Base-by-base conservation (phyloP, 2,329 filamentous ascomycete species). In the Fusarium caatingaense region DNA sequence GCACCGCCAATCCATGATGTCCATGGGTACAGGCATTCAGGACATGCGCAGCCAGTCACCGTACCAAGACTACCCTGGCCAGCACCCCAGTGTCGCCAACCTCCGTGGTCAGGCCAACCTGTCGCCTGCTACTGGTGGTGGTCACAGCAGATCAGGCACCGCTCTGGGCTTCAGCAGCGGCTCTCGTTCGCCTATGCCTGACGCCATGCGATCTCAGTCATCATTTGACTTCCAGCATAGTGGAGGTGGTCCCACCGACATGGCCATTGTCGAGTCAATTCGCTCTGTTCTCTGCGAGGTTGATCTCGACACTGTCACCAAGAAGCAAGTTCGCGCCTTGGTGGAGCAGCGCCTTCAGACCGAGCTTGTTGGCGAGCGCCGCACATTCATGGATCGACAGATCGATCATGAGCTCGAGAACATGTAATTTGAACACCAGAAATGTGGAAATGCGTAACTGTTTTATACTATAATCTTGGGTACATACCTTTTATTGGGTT, bases 251-350 rank as follows among this genome's bases (percentile, higher is more conserved):
- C 92, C 93, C 1, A 93, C 92, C 71, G 94, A 98, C 75, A 84
- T 84, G 47, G 87, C 89, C 65, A 98, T 99, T 70, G 86, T 93
- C 20, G 92, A 97, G 66, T 92, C 93, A 3, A 95, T 98, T 67
- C 92, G 93, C 76, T 84, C 87, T 53, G 96, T 96, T 74, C 84
- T 99, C 67, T 83, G 86, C 18, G 95, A 98, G 76, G 94, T 98
- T 1, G 95, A 99, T 79, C 85, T 99, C 44, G 96, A 99, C 79
- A 95, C 88, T n/a, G 93, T 98, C 49, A 99, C 96, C 9, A 99
- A 98, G 89, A 99, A 99, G 84, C 95, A 98, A 83, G 91, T 96
- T 60, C 88, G 93, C 53, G 94, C 93, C 6, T 86, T 98, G 46
- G 94, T 97, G 15, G 96, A 99, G 83, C 94, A 98, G 83, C 89